Evolutionary conservation across 2,329 filamentous ascomycete species (phyloP), one percentile per base, ranked within the genome.

Genomic region (Emergomyces pasteurianus): DNA sequence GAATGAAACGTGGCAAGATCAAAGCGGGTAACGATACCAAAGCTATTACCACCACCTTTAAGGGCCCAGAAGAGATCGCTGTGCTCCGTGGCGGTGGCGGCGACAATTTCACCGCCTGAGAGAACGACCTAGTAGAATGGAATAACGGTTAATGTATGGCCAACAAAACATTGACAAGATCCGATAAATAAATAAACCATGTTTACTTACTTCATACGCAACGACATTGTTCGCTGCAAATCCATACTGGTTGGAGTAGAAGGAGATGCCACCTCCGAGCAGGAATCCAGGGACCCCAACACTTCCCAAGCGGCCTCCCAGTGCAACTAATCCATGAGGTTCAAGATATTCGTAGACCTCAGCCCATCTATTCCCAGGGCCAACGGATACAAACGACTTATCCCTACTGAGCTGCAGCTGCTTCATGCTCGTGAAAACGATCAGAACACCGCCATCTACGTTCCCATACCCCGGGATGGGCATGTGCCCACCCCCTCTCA

Each of bases 221-320:
- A 67, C 60, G 0, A 74, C 68, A 34, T 70, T 72, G 59, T 73
- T 71, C 64, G 70, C 71, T 2, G 67, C 72, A 21, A 69, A 73
- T 8, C 73, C 73, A 54, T 70, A 65, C 28, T 69, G 68, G 58
- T 68, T 68, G 53, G 66, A 68, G 58, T 72, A 72, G 42, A 70
- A 73, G 21, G 69, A 68, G 23, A 72, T 62, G 3, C 73, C 72
- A 43, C 74, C 73, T 43, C 74, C 73, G 1, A 75, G 63, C 2
- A 67, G 66, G 1, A 74, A 65, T 4, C 74, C 74, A 0, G 68
- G 70, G 3, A 76, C 71, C 3, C 73, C 74, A 40, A 76, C 73
- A 2, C 63, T 66, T 26, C 69, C 68, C 8, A 68, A 62, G 7
- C 74, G 68, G 8, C 72, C 74, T 6, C 74, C 74, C 14, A 71